phyloP scores from a whole-genome alignment of 1,284 basidiomycete species.

The Rhizopogon parksii region DNA sequence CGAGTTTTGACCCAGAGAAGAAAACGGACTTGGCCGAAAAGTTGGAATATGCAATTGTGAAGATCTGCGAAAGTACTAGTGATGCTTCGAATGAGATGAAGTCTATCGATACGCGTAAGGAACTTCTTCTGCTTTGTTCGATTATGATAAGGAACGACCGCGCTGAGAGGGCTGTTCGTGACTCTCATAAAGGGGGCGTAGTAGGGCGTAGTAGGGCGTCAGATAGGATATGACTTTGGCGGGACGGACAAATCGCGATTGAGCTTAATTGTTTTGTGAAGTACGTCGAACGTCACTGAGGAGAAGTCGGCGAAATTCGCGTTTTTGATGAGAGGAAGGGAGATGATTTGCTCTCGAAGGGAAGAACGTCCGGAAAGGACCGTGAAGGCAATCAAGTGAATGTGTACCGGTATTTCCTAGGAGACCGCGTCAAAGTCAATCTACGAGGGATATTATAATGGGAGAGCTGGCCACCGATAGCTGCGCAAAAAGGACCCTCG shows the following conservation, averaged over 20 bases:
- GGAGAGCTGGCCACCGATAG: background rate
- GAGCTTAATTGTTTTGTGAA: background rate
- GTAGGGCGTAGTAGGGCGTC: no score
- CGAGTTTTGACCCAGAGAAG: no score
- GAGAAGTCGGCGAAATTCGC: background rate
- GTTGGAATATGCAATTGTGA: no score
- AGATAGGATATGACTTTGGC: no score
- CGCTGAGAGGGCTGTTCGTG: no score
- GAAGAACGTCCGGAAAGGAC: background rate
- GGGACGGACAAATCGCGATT: background rate
- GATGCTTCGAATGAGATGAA: no score
- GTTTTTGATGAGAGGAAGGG: background rate
- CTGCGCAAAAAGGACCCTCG: constrained; percentile 14
- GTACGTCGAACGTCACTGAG: background rate
- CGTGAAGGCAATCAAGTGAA: background rate
- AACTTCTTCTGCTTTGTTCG: no score
- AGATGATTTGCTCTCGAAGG: background rate
- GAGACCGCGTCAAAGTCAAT: constrained; percentile 20
- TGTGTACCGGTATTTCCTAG: constrained; percentile 19
- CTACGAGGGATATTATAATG: constrained; percentile 6
- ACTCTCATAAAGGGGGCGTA: no score
- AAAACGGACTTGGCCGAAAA: no score
- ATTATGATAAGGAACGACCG: no score
- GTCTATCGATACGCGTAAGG: no score
- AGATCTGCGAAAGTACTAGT: no score